Evolutionary conservation across 2,329 filamentous ascomycete genomes (phyloP).

Genomic region (Tolypocladium tropicale): DNA sequence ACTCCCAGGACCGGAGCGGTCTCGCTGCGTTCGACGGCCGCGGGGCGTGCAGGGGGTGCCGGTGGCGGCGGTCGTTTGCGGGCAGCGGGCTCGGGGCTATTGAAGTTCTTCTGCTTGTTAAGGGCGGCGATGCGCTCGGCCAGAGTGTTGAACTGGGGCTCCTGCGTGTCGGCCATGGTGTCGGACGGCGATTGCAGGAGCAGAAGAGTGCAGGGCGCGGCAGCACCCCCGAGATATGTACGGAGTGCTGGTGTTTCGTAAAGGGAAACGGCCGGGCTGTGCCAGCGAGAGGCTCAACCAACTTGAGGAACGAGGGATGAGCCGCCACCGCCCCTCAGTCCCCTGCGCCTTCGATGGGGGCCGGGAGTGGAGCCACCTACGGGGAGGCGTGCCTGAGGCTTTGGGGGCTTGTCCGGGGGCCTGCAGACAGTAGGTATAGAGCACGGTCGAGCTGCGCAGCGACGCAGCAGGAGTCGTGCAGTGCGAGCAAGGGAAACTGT

Average conservation of each 20-base stretch:
- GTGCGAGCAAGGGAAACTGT: background rate
- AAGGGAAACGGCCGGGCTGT: background rate
- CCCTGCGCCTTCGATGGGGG: background rate
- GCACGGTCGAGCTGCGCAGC: background rate
- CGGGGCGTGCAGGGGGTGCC: slow-evolving; percentile 30
- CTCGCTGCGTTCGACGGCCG: slow-evolving; percentile 23
- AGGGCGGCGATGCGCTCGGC: slow-evolving; percentile 55
- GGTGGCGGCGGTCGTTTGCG: slow-evolving; percentile 29
- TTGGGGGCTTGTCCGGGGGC: background rate
- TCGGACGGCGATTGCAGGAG: background rate
- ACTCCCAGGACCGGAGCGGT: slow-evolving; percentile 22
- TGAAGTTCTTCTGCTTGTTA: slow-evolving; percentile 51
- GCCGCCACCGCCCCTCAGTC: background rate
- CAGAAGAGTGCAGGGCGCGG: background rate
- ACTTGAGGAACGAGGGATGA: background rate
- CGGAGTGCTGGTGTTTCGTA: no score
- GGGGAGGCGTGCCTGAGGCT: background rate
- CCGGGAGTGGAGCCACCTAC: background rate
- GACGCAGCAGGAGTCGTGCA: background rate
- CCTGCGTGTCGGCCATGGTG: slow-evolving; percentile 49
- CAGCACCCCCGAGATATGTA: background rate
- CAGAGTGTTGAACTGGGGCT: slow-evolving; percentile 50
- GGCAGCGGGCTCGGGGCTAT: slow-evolving; percentile 25
- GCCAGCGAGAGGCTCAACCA: background rate
- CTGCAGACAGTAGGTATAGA: background rate